Conservation (phyloP, 2,329 filamentous ascomycete genomes). For the Phyllachora maydis region DNA sequence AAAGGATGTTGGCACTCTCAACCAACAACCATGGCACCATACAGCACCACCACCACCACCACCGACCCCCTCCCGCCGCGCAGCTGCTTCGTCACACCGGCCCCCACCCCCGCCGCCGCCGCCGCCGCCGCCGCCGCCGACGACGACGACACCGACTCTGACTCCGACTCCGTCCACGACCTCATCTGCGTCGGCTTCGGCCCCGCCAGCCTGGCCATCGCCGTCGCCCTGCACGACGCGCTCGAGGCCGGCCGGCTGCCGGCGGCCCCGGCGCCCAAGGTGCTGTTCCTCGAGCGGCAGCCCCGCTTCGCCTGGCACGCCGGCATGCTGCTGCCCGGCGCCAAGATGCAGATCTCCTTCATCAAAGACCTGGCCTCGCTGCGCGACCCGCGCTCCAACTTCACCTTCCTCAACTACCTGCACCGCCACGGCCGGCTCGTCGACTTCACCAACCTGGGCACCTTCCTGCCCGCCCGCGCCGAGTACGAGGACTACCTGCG, state of each 20-base stretch:
- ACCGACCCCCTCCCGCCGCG: too few species aligned
- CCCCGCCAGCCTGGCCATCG: conserved; percentile 74
- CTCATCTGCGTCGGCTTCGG: conserved; percentile 85
- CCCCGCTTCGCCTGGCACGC: conserved; percentile 74
- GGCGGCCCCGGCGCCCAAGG: conserved; percentile 38
- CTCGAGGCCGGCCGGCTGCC: conserved; percentile 27
- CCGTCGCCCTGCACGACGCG: conserved; percentile 73
- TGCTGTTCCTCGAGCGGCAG: conserved; percentile 80
- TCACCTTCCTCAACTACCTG: conserved; percentile 92
- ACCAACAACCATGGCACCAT: too few species aligned
- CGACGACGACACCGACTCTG: too few species aligned
- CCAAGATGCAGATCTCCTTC: conserved; percentile 96
- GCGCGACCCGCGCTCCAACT: conserved; percentile 70
- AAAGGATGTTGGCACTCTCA: too few species aligned
- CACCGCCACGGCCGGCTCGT: conserved; percentile 64
- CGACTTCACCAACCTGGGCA: conserved; percentile 77
- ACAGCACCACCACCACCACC: too few species aligned
- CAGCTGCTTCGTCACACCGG: too few species aligned
- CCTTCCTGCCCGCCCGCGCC: conserved; percentile 65
- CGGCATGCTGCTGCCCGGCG: conserved; percentile 82
- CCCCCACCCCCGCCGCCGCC: too few species aligned
- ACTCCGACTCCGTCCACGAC: conserved; percentile 51
- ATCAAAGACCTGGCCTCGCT: conserved; percentile 88
- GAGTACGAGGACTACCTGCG: conserved; percentile 94
- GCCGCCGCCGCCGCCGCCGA: too few species aligned